A percentile compares a stretch with the other conserved stretches of the same genome.
phyloP scores from a whole-genome alignment of 1,139 yeast genomes.

The Suhomyces bribrorum region DNA sequence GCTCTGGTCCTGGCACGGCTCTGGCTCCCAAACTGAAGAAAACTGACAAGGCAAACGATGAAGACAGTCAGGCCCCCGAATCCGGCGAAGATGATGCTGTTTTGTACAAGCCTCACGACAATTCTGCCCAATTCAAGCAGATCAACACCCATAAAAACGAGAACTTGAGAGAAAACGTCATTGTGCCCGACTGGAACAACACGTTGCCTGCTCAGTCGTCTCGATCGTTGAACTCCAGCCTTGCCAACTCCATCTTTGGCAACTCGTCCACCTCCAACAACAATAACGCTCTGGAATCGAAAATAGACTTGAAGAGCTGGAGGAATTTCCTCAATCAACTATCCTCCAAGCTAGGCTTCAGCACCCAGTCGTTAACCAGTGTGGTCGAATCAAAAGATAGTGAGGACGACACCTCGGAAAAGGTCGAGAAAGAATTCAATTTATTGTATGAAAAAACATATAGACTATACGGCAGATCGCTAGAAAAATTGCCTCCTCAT shows the following conservation, averaged over 20 bases:
- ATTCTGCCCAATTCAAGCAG: constrained; percentile 42
- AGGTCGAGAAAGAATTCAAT: constrained; percentile 38
- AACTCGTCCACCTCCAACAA: constrained; percentile 29
- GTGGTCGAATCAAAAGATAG: constrained; percentile 22
- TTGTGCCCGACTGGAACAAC: constrained; percentile 47
- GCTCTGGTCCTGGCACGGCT: no score
- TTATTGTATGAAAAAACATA: constrained; percentile 43
- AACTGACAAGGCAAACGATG: constrained; percentile 10
- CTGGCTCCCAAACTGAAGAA: constrained; percentile 4
- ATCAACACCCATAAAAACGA: constrained; percentile 51
- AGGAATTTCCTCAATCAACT: constrained; percentile 37
- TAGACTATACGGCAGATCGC: constrained; percentile 41
- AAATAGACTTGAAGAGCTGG: constrained; percentile 41
- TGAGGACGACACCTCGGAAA: constrained; percentile 18
- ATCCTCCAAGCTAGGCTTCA: constrained; percentile 41
- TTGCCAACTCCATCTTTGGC: constrained; percentile 23
- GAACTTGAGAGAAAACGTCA: constrained; percentile 41
- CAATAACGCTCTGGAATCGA: constrained; percentile 20
- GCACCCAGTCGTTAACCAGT: constrained; percentile 33
- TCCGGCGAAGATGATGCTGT: constrained; percentile 44
- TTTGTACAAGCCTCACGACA: constrained; percentile 47
- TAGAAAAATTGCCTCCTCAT: constrained; percentile 38
- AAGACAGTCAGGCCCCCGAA: constrained; percentile 13
- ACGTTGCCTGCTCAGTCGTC: constrained; percentile 37
- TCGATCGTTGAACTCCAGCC: constrained; percentile 15